Base-by-base conservation (phyloP, 2,329 filamentous ascomycete species). In the Trichoderma lentiforme region DNA sequence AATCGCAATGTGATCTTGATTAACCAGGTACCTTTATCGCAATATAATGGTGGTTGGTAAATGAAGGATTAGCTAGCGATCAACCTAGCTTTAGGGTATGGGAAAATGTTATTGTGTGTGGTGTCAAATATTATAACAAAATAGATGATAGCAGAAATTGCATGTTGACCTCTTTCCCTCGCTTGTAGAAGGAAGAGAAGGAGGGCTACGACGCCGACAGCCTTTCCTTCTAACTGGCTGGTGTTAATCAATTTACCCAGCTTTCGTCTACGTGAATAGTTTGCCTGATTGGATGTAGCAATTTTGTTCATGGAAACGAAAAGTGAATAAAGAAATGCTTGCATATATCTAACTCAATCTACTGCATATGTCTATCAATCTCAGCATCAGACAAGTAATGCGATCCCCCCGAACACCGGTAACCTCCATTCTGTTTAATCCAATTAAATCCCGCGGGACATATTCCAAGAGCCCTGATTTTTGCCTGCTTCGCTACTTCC, bases 401-500 rank as follows among this genome's bases (percentile, higher is more conserved):
- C 2, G 76, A 77, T 0, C 91, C 91, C 0, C 86, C 91, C 0
- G 84, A 84, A 80, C 91, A 93, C 6, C 89, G 79, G 78, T 89
- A 93, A 0, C 91, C 91, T 1, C 76, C 77, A 1, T 2, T 53
- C 75, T 90, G 85, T 75, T 87, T 88, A 30, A 91, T 88, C 91
- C 91, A 94, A 0, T 71, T 69, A 76, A 62, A 93, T 0, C 91
- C 91, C 21, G 70, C 47, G 0, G 83, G 82, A 78, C 91, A 94
- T 0, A 79, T 64, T 0, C 91, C 91, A 81, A 88, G 83, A 1
- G 74, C 34, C 74, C 77, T 79, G 74, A 93, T 77, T 75, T 86
- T 89, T 51, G 76, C 74, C 79, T 87, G 84, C 12, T 75, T 78
- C 21, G 79, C 75, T 30, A 83, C 82, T 73, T 84, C 80, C 68